Base-by-base conservation (phyloP, 345 rosid genomes). In the Eucalyptus victrix region DNA sequence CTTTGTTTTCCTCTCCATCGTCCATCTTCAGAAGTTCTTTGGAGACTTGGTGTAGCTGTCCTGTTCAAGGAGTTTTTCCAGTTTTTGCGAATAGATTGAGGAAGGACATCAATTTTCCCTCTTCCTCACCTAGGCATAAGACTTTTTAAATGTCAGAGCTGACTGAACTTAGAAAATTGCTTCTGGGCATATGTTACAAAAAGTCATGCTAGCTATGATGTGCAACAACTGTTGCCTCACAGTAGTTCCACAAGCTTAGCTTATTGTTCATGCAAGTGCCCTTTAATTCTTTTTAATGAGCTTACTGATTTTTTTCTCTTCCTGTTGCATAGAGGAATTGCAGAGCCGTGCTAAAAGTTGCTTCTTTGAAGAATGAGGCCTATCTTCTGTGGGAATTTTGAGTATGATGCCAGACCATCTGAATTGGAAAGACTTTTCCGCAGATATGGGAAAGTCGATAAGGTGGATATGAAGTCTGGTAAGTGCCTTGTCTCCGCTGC, bases 391-490 rank as follows among this genome's bases (percentile, higher is more conserved):
- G 99, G 99, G 14, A 97, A 97, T 92, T 95, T 97, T 89, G 99
- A 97, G 93, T 97, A 95, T 86, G 98, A 97, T 93, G 98, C 98
- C 11, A 94, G 98, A 24, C 97, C 95, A 88, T 91, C 97, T 88
- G 99, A 97, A 90, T 89, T 97, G 89, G 99, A 96, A 86, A 91
- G 99, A 30, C 98, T 97, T 44, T 97, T 97, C 95, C 94, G 94
- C 89, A 94, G 93, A 81, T 96, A 97, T 87, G 99, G 99, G 51
- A 95, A 94, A 88, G 97, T 97, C 17, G 99, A 97, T 89, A 92
- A 97, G 87, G 99, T 97, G 90, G 98, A 97, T 89, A 95, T 97
- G 98, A 97, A 96, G 93, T 94, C 99, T 92, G 99, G 99, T 97
- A 91, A 94, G 94, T 90, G 87, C 76, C 54, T 80, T n/a, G 80